A percentile compares a stretch with the other conserved stretches of the same genome.
Evolutionary conservation across 2,329 filamentous ascomycete genomes (phyloP).

Genomic region (Mycosphaerella sp.): DNA sequence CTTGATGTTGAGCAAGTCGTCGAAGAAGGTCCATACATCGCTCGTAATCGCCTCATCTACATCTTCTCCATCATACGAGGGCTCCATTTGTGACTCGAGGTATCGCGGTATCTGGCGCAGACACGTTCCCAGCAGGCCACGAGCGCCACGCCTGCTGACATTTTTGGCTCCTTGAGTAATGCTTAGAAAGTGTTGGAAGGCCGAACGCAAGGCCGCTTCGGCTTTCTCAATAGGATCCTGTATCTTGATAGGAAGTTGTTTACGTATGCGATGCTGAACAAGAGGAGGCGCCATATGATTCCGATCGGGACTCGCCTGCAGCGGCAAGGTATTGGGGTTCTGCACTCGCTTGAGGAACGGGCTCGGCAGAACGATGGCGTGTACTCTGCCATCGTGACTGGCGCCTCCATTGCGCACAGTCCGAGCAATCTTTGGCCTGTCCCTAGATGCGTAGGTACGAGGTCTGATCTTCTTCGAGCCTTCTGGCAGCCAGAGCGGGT

Average conservation of each 20-base stretch:
- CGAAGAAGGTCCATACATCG: conserved; percentile 39
- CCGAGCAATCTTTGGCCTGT: not conserved
- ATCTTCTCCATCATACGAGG: conserved; percentile 34
- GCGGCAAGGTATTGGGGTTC: not conserved
- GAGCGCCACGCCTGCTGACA: conserved; percentile 30
- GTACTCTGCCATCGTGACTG: not conserved
- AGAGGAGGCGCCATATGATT: not conserved
- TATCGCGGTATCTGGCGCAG: conserved; percentile 38
- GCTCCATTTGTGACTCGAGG: conserved; percentile 36
- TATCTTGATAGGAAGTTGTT: conserved; percentile 9
- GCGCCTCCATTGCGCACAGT: not conserved
- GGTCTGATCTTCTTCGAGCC: conserved; percentile 4
- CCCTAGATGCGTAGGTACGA: conserved; percentile 15
- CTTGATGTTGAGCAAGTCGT: conserved; percentile 32
- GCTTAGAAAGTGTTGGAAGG: conserved; percentile 1
- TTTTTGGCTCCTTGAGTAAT: not conserved
- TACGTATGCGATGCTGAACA: not conserved
- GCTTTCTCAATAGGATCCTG: conserved; percentile 3
- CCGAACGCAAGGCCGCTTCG: conserved; percentile 3
- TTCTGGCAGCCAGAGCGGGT: conserved; percentile 19
- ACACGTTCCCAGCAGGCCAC: conserved; percentile 37
- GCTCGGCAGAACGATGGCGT: conserved; percentile 13
- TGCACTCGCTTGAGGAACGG: conserved; percentile 16
- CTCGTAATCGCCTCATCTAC: conserved; percentile 18
- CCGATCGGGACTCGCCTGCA: not conserved